These are phyloP conservation scores for Blepharisma stoltei DNA, from an alignment of 73 alveolate genomes.

Conservation along the genomic window DNA sequence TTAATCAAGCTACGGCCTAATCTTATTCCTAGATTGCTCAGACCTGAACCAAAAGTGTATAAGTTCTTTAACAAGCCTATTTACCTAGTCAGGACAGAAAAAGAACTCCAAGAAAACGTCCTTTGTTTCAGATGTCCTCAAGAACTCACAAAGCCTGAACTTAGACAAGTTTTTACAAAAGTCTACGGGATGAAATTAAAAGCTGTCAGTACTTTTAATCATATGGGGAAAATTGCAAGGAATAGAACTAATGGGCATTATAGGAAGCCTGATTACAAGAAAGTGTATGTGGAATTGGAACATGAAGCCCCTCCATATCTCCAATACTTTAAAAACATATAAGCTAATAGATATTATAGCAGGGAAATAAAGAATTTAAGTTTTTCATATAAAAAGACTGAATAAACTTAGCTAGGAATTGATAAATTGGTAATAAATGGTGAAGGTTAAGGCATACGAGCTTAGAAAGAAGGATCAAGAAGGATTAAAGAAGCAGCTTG, in stretches of 20 bases:
- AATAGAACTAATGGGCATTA: not conserved
- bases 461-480: conserved; percentile 67
- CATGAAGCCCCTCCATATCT: conserved; percentile 12
- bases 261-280: conserved; percentile 26
- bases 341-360: no score
- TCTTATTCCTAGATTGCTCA: not conserved
- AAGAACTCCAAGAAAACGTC: conserved; percentile 21
- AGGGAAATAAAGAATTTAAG: no score
- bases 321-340: not conserved
- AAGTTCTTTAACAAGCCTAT: conserved; percentile 31
- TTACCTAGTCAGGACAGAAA: not conserved
- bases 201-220: conserved; percentile 6
- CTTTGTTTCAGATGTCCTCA: conserved; percentile 7
- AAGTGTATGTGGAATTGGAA: not conserved
- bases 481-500: conserved; percentile 47
- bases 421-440: conserved; percentile 30
- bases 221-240: conserved; percentile 16
- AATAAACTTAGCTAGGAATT: no score
- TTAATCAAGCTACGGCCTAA: not conserved
- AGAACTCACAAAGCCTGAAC: conserved; percentile 32
- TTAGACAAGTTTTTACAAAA: conserved; percentile 8
- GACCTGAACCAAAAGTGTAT: not conserved
- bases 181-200: not conserved
- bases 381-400: no score
- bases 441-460: conserved; percentile 64